phyloP scores from a whole-genome alignment of 176 grass and related monocot genomes.

The Saccharum spontaneum region DNA sequence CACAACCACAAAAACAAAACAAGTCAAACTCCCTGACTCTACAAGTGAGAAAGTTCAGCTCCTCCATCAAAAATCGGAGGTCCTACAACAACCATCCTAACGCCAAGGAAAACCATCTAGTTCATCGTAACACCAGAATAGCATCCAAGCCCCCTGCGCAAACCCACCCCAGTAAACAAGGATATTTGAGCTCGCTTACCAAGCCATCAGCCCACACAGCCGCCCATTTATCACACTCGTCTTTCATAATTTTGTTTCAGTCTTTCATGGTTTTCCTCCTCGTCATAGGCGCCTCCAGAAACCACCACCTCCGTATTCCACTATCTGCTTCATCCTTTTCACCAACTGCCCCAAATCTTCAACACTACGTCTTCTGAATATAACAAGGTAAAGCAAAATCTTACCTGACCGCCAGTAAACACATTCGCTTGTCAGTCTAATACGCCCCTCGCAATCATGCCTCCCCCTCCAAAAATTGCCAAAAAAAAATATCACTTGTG shows the following conservation, averaged over 20 bases:
- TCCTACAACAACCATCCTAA: too few relatives aligned
- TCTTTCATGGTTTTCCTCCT: not conserved
- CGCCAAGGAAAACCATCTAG: too few relatives aligned
- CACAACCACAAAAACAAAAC: not conserved
- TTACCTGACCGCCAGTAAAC: constrained; percentile 33
- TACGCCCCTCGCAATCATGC: constrained; percentile 21
- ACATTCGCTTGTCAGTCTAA: constrained; percentile 42
- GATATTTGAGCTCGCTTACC: too few relatives aligned
- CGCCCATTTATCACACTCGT: not conserved
- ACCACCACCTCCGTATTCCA: not conserved
- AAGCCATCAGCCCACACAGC: not conserved
- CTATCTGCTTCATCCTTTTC: constrained; percentile 19
- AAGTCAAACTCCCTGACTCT: constrained; percentile 19
- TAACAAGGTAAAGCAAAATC: constrained; percentile 32
- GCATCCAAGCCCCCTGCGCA: constrained; percentile 17
- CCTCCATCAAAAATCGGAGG: too few relatives aligned
- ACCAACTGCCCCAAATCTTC: constrained; percentile 21
- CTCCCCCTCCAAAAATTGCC: constrained; percentile 40
- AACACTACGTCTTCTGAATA: constrained; percentile 4
- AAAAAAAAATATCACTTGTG: constrained; percentile 26
- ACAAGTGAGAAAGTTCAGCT: constrained; percentile 32
- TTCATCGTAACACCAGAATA: too few relatives aligned
- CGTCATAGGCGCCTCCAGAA: not conserved
- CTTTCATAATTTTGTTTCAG: not conserved
- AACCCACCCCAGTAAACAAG: not conserved